Evolutionary conservation across 257 asterid genomes (phyloP).

Genomic region (Eucommia ulmoides): DNA sequence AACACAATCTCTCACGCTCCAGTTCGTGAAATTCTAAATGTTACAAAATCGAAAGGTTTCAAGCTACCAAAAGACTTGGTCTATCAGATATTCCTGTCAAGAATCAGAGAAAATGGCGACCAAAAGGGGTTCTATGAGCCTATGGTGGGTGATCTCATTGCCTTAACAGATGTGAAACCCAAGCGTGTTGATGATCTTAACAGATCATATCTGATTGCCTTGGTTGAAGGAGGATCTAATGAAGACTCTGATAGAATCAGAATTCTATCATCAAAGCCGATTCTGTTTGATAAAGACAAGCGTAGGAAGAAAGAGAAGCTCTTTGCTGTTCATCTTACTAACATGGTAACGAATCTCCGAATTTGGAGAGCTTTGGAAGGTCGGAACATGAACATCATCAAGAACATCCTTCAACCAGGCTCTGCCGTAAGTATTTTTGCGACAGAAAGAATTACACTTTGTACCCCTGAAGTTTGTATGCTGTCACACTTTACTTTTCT

Average conservation of each 20-base stretch:
- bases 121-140: slow-evolving; percentile 40
- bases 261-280: slow-evolving; percentile 27
- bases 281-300: slow-evolving; percentile 8
- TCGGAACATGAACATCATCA: slow-evolving; percentile 17
- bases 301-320: slow-evolving; percentile 6
- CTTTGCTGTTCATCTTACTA: slow-evolving; percentile 37
- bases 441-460: no score
- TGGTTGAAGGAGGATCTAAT: slow-evolving; percentile 12
- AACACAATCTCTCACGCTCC: slow-evolving; percentile 27
- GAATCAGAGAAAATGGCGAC: slow-evolving; percentile 8
- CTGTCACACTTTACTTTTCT: no score
- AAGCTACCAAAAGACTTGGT: slow-evolving; percentile 12
- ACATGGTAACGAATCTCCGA: slow-evolving; percentile 38
- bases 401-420: slow-evolving; percentile 19
- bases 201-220: slow-evolving; percentile 31
- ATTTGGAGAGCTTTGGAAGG: slow-evolving; percentile 34
- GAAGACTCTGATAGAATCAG: slow-evolving; percentile 7
- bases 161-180: slow-evolving; percentile 41
- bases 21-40: slow-evolving; percentile 15
- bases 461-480: no score
- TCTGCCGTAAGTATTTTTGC: slow-evolving; percentile 15
- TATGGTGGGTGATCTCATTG: slow-evolving; percentile 43
- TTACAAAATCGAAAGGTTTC: not conserved
- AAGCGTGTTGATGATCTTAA: slow-evolving; percentile 34
- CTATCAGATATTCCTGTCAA: slow-evolving; percentile 16